Base-by-base conservation (phyloP, 1,139 yeast species). In the Suhomyces taliae region DNA sequence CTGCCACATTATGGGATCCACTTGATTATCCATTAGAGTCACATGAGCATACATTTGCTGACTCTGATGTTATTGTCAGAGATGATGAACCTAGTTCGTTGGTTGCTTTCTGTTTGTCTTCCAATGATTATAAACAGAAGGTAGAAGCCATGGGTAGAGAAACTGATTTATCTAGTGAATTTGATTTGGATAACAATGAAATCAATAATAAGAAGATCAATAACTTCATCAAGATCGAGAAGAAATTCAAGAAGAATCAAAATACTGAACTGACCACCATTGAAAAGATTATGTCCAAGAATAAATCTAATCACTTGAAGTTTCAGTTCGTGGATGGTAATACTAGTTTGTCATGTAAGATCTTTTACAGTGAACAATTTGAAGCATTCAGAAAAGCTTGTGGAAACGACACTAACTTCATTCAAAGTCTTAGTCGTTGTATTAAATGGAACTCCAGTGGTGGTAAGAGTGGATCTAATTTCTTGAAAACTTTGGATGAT, bases 31-130 rank as follows among this genome's bases (percentile, higher is more conserved):
- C 98, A 0, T 72, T 91, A 36, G 78, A 79, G 24, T 75, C 88
- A 0, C 80, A 86, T 1, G 98, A 95, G 60, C 99, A 95, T 64
- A 82, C 95, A 6, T 93, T 93, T 72, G 90, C 90, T 8, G 98
- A 95, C 61, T 88, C 96, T 7, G 91, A 90, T 64, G 96, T 95
- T 14, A 87, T 95, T 52, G 95, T 93, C 6, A 74, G 99, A 44
- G 99, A 95, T 60, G 97, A 90, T 65, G 99, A 95, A 64, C 99
- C 99, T 7, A 87, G 95, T 61, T 91, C 98, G 0, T 69, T 95
- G 52, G 90, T 93, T 54, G 96, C 99, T 0, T 91, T 93, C 60
- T 91, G 98, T 62, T 71, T 95, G 51, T 87, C 91, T 37, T 83
- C 96, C 0, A 77, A 82, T 3, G 98, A 93, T 64, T 93, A 93